Conservation (phyloP, 768 basidiomycete species). For the Russula sp. region DNA sequence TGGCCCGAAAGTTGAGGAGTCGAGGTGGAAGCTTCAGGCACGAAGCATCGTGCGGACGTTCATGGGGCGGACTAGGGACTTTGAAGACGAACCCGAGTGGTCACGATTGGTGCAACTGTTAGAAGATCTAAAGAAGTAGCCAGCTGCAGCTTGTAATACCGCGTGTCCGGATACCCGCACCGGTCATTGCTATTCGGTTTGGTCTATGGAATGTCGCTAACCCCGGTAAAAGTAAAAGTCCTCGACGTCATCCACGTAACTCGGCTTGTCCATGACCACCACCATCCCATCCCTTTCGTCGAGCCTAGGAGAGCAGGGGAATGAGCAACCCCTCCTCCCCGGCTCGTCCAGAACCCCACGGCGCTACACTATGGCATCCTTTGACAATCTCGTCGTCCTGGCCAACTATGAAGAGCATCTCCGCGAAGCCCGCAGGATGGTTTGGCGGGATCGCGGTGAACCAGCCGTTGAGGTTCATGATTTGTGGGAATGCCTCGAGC, state of each 20-base stretch:
- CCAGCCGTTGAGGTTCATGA: conserved; percentile 60
- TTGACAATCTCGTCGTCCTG: conserved; percentile 77
- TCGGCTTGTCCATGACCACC: conserved; percentile 2
- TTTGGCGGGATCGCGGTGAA: conserved; percentile 77
- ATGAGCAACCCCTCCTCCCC: conserved; percentile 31
- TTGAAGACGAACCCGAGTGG: conserved; percentile 89
- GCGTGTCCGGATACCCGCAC: too few relatives aligned
- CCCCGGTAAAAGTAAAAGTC: neutral
- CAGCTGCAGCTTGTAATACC: too few relatives aligned
- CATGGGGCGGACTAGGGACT: conserved; percentile 76
- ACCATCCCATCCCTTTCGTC: neutral
- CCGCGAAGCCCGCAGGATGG: conserved; percentile 65
- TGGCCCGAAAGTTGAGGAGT: conserved; percentile 31
- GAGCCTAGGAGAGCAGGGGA: neutral
- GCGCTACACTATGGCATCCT: conserved; percentile 61
- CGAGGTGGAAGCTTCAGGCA: conserved; percentile 81
- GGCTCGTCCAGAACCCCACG: conserved; percentile 36
- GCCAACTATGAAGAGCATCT: conserved; percentile 78
- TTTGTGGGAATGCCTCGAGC: conserved; percentile 58
- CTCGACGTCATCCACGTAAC: neutral
- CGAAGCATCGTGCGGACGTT: conserved; percentile 85
- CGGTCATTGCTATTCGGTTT: neutral
- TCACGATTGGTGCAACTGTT: conserved; percentile 52
- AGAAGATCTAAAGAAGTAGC: conserved; percentile 45
- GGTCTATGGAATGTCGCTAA: neutral